Evolutionary conservation across 1,284 basidiomycete species (phyloP).

Genomic region (Fomitopsis schrenkii): DNA sequence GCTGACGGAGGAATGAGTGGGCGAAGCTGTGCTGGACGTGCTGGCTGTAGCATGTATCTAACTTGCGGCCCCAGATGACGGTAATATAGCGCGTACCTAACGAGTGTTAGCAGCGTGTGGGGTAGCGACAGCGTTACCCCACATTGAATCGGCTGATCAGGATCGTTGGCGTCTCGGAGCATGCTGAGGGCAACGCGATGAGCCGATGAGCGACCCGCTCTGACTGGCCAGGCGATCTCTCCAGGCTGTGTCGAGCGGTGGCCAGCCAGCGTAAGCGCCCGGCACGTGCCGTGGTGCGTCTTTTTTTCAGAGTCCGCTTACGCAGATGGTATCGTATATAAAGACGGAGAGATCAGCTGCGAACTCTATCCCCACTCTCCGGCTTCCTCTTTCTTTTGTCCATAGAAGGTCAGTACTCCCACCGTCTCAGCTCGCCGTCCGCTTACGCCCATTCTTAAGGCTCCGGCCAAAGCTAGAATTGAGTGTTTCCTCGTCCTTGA

Average conservation of each 20-base stretch:
- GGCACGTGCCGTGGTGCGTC: slow-evolving; percentile 22
- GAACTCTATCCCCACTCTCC: slow-evolving; percentile 26
- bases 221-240: slow-evolving; percentile 1
- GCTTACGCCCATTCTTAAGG: slow-evolving; percentile 18
- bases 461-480: slow-evolving; percentile 31
- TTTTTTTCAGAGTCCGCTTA: slow-evolving; percentile 28
- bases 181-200: neutral
- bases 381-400: slow-evolving; percentile 28
- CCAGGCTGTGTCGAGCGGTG: slow-evolving; percentile 12
- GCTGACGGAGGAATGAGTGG: slow-evolving; percentile 16
- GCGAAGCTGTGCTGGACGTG: slow-evolving; percentile 11
- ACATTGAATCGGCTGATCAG: neutral
- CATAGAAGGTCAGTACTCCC: slow-evolving; percentile 43
- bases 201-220: neutral
- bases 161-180: neutral
- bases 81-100: neutral
- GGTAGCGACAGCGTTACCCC: slow-evolving; percentile 2
- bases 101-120: neutral
- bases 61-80: slow-evolving; percentile 11
- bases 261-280: neutral
- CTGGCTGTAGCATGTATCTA: slow-evolving; percentile 6
- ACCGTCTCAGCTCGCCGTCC: slow-evolving; percentile 3
- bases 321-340: slow-evolving; percentile 21
- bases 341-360: slow-evolving; percentile 10
- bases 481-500: slow-evolving; percentile 35